Evolutionary conservation across 1,139 yeast genomes (phyloP), one percentile per base, ranked within the genome.

Genomic region (Yamadazyma diospyri): DNA sequence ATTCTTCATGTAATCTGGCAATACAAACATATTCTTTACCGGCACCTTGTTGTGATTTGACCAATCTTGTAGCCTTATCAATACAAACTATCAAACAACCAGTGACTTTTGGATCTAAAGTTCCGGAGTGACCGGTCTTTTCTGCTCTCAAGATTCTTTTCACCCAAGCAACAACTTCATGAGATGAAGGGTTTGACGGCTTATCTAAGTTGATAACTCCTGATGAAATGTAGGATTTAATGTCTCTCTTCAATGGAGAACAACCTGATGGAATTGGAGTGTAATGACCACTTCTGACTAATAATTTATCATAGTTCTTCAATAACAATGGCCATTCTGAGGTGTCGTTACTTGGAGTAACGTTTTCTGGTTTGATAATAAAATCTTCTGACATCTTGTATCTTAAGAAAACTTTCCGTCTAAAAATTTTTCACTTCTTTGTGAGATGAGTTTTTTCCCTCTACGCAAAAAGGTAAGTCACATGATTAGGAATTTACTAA

Each of bases 11-110:
- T 52, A 92, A 75, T 71, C 97, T 80, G 40, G 86, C 94, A 51
- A 92, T 88, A 72, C 98, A 92, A 39, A 92, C 98, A 69, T 92
- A 92, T 78, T 92, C 98, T 64, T 92, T 92, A 76, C 98, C 98
- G 34, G 98, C 98, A 69, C 98, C 97, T 67, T 92, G 98, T 69
- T 92, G 98, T 39, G 97, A 86, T 68, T 92, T 92, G 49, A 92
- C 98, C 58, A 92, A 75, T 68, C 98, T 82, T 39, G 98, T 92
- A 41, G 98, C 98, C 61, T 97, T 81, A 64, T 92, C 98, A 50
- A 92, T 76, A 77, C 98, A 92, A 42, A 92, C 98, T 62, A 92
- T 92, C 61, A 92, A 75, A 73, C 98, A 92, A 45, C 95, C 95
- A 38, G 98, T 92, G 54, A 92, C 98, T 67, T 92, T 92, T 45